Evolutionary conservation across 305 asterid species (phyloP).

Genomic region (Rubia occidens): DNA sequence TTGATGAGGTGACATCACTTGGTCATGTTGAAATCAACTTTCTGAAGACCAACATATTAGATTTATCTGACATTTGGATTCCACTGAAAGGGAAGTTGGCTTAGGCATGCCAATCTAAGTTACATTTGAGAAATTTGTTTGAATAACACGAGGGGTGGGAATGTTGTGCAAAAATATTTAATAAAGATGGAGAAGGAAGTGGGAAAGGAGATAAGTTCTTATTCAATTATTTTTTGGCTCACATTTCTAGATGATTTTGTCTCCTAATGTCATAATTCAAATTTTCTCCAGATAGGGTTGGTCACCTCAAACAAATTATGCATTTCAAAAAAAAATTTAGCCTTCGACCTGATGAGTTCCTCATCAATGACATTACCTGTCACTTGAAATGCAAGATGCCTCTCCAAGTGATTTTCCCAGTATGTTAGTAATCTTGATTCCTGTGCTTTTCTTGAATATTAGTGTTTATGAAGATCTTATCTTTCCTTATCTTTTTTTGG

Average conservation of each 20-base stretch:
- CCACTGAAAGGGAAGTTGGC: conserved; percentile 90
- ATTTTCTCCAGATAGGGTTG: conserved; percentile 49
- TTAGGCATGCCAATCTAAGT: conserved; percentile 92
- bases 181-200: conserved; percentile 96
- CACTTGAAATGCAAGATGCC: conserved; percentile 97
- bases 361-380: conserved; percentile 87
- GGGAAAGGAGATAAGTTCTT: conserved; percentile 72
- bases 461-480: neutral
- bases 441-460: too few relatives aligned
- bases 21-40: conserved; percentile 78
- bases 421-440: neutral
- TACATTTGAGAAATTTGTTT: conserved; percentile 80
- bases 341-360: conserved; percentile 92
- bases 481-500: neutral
- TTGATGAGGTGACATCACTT: conserved; percentile 80
- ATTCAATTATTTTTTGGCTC: conserved; percentile 13
- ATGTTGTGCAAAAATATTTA: conserved; percentile 66
- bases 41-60: conserved; percentile 63
- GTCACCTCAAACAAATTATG: conserved; percentile 95
- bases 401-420: conserved; percentile 55
- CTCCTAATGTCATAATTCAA: conserved; percentile 15
- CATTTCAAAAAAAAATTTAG: conserved; percentile 89
- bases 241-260: conserved; percentile 8
- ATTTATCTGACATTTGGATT: conserved; percentile 80
- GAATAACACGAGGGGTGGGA: conserved; percentile 64